Evolutionary conservation across 2,329 filamentous ascomycete genomes (phyloP), one percentile per base, ranked within the genome.

Genomic region (Colletotrichum liriopes): DNA sequence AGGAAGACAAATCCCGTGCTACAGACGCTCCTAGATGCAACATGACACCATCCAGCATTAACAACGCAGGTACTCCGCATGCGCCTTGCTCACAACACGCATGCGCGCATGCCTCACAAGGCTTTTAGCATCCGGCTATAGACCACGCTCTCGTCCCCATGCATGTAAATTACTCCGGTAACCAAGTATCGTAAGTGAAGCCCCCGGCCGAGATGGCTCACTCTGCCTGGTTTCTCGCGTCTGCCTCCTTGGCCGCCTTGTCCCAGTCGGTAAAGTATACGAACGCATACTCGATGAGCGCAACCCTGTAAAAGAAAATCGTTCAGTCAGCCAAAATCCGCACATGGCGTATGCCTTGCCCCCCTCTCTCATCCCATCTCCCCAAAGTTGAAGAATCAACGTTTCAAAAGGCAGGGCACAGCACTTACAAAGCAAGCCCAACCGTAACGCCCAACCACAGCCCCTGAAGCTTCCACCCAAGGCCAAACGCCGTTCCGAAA

Each of bases 391-490:
- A 37, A 18, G 26, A 52, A 41, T 8, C 14, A 11, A 2, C 20
- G 39, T 39, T 49, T 29, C 43, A 23, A 51, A 49, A 8, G 26
- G 20, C 8, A 29, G 47, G 29, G 23, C 23, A 29, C n/a, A 39
- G 49, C 32, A 85, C 87, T 84, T 80, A 89, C 86, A 93, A 81
- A 6, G 86, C 82, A 18, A 97, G 84, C 1, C 93, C 95, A 74
- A 97, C 81, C 0, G 92, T 93, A 8, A 95, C 90, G 26, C 94
- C 93, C 16, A 87, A 84, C 96, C 96, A 98, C 23, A 98, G 84
- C 0, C 96, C 96, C 67, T 90, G 86, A 47, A 98, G 84, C 58
- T 91, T 90, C 94, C 93, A 97, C 26, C 87, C 87, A 4, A 95
- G 83, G 0, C 91, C 92, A 80, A 98, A 98, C 0, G 92, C 93